A percentile compares a stretch with the other conserved stretches of the same genome.
phyloP scores from a whole-genome alignment of 2,329 filamentous ascomycete species.

The Pestalotiopsis sp. region DNA sequence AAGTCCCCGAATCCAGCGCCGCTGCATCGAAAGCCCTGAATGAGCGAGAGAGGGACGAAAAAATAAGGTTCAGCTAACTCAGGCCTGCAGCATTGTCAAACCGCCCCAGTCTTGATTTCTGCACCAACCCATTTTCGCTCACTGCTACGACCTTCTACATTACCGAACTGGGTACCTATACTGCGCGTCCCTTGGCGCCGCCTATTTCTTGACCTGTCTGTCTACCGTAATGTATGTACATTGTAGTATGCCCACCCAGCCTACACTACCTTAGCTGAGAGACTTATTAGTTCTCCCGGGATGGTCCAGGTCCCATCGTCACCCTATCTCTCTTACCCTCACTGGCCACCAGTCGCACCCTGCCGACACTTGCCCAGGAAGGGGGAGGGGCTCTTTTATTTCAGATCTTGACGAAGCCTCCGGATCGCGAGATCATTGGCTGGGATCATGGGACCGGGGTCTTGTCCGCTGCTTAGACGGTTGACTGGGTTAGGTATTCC shows the following conservation, averaged over 20 bases:
- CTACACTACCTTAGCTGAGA: not conserved
- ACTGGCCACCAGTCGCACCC: not conserved
- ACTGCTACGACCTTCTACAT: not conserved
- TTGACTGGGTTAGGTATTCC: not conserved
- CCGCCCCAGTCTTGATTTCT: not conserved
- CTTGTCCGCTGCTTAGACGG: no score
- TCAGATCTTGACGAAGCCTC: not conserved
- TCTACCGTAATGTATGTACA: no score
- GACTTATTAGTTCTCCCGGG: not conserved
- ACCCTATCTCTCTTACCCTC: not conserved
- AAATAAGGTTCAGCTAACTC: slow-evolving; percentile 1
- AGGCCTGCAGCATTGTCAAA: slow-evolving; percentile 6
- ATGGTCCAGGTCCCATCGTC: not conserved
- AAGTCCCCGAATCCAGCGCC: not conserved
- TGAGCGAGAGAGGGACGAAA: not conserved
- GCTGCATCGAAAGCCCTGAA: not conserved
- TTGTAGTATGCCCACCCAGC: no score
- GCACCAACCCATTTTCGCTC: not conserved
- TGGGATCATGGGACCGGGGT: not conserved
- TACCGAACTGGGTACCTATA: not conserved
- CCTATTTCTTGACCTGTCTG: not conserved
- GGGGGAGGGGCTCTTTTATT: not conserved
- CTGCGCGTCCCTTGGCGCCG: not conserved
- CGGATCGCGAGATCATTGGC: not conserved
- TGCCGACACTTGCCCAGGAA: not conserved